Percentiles rank a stretch among this genome's conserved stretches.
Evolutionary conservation across 441 rosid species (phyloP).

Genomic region (Brassica balearica): DNA sequence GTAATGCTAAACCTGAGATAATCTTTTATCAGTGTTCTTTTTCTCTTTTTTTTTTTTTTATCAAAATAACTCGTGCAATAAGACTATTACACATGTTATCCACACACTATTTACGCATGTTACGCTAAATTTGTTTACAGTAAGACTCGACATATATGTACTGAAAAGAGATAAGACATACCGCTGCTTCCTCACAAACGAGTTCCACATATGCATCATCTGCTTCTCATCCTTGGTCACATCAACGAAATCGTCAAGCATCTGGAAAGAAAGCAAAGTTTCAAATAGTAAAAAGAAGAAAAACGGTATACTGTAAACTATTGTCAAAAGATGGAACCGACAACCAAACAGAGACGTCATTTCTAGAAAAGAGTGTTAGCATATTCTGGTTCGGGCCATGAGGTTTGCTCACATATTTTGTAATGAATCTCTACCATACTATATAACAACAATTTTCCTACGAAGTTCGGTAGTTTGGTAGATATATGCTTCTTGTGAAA

Average conservation of each 20-base stretch:
- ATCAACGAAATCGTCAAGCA: constrained; percentile 99
- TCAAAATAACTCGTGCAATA: not conserved
- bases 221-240: constrained; percentile 97
- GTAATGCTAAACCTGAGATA: constrained; percentile 10
- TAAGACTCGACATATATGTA: constrained; percentile 15
- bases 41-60: not conserved
- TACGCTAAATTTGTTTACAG: constrained; percentile 5
- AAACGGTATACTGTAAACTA: not conserved
- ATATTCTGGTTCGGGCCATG: not conserved
- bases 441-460: no score
- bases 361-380: not conserved
- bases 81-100: not conserved
- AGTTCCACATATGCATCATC: constrained; percentile 99
- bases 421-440: no score
- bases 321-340: not conserved
- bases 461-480: no score
- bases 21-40: not conserved
- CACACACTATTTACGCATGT: constrained; percentile 3
- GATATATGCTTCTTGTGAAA: constrained; percentile 11
- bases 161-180: constrained; percentile 44
- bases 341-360: constrained; percentile 14
- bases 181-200: constrained; percentile 98
- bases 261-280: constrained; percentile 50
- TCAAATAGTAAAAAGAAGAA: not conserved
- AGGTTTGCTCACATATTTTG: constrained; percentile 27